Percentiles rank a stretch among this genome's conserved stretches.
phyloP scores from a whole-genome alignment of 495 filamentous ascomycete genomes.

The Aspergillus funiculosus region DNA sequence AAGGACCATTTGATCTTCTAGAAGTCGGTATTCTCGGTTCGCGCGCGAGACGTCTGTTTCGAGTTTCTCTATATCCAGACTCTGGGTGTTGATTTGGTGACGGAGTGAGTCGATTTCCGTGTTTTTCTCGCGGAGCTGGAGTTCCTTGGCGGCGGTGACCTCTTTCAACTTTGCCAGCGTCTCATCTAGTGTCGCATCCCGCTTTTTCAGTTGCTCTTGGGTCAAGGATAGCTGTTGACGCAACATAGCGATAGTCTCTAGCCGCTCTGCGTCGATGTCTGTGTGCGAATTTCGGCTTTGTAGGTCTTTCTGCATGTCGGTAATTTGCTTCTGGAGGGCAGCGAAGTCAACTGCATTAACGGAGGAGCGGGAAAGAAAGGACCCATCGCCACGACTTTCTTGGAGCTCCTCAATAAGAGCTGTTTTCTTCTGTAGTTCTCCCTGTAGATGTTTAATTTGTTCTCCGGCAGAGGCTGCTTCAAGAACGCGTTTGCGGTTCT shows the following conservation, averaged over 20 bases:
- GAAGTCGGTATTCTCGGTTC: conserved; percentile 28
- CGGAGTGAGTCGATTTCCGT: conserved; percentile 41
- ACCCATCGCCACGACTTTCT: conserved; percentile 21
- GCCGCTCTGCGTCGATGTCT: conserved; percentile 27
- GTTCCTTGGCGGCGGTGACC: conserved; percentile 30
- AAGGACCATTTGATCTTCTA: conserved; percentile 34
- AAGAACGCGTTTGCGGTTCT: conserved; percentile 29
- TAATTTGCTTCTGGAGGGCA: conserved; percentile 31
- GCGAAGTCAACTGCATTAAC: conserved; percentile 20
- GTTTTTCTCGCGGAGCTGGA: conserved; percentile 36
- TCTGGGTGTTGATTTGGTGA: conserved; percentile 31
- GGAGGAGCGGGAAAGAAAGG: conserved; percentile 27
- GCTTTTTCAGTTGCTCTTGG: conserved; percentile 37
- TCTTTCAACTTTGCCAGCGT: conserved; percentile 35
- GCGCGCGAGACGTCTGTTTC: conserved; percentile 34
- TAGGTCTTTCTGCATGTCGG: conserved; percentile 33
- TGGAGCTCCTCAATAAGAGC: conserved; percentile 29
- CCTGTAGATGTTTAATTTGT: conserved; percentile 37
- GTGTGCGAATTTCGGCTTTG: conserved; percentile 22
- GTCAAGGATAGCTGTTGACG: conserved; percentile 36
- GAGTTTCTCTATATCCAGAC: conserved; percentile 32
- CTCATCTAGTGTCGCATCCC: conserved; percentile 35
- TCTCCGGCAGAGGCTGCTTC: conserved; percentile 37
- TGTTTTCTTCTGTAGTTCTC: conserved; percentile 34
- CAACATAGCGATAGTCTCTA: conserved; percentile 35